Conservation (phyloP, 768 basidiomycete species). For the Pleurotus giganteus region DNA sequence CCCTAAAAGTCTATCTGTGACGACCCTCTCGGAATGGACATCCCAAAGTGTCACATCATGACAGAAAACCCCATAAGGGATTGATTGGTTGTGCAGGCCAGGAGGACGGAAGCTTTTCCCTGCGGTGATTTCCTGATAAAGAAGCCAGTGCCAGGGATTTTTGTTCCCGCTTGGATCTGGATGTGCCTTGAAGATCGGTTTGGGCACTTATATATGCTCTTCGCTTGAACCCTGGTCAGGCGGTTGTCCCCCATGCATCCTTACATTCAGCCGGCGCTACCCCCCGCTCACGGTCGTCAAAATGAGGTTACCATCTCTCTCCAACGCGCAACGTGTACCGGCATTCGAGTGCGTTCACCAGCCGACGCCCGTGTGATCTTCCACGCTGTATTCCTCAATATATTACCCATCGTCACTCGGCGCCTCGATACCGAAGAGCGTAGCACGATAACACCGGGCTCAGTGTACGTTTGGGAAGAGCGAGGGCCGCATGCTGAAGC, state of each 20-base stretch:
- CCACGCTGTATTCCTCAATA: constrained; percentile 63
- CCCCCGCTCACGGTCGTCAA: not conserved
- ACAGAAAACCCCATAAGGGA: constrained; percentile 7
- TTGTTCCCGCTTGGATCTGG: constrained; percentile 8
- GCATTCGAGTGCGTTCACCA: constrained; percentile 49
- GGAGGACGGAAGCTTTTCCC: constrained; percentile 7
- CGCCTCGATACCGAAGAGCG: constrained; percentile 77
- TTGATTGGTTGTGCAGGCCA: constrained; percentile 2
- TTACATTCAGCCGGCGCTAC: constrained; percentile 4
- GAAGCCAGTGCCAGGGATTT: not conserved
- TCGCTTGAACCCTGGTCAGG: not conserved
- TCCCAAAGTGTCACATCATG: constrained; percentile 6
- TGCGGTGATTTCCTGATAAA: constrained; percentile 7
- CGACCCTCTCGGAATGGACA: not conserved
- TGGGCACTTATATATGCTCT: constrained; percentile 6
- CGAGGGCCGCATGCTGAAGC: constrained; percentile 69
- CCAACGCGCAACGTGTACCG: constrained; percentile 52
- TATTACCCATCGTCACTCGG: constrained; percentile 78
- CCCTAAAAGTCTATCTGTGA: constrained; percentile 11
- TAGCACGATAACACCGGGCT: constrained; percentile 66
- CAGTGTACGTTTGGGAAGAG: constrained; percentile 86
- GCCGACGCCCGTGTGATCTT: constrained; percentile 62
- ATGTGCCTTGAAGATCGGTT: constrained; percentile 10
- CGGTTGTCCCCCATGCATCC: constrained; percentile 7
- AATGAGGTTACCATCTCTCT: constrained; percentile 21